These are phyloP conservation scores for Lodderomyces margitis DNA, from an alignment of 1,139 yeast genomes.

Conservation along the genomic window DNA sequence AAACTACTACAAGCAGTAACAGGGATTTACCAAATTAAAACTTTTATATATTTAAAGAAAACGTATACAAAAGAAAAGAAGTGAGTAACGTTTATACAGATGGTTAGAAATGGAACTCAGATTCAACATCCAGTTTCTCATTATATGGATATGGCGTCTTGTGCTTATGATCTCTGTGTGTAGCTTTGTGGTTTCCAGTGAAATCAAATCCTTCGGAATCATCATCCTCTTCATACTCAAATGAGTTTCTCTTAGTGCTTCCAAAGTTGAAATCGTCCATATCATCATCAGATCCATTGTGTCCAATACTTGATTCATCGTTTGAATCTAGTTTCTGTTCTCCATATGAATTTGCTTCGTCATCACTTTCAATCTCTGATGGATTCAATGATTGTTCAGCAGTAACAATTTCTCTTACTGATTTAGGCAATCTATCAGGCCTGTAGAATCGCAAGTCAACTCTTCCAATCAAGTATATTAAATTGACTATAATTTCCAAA, in stretches of 20 bases:
- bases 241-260: neutral
- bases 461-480: slow-evolving; percentile 58
- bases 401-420: slow-evolving; percentile 40
- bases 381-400: slow-evolving; percentile 36
- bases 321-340: neutral
- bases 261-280: slow-evolving; percentile 6
- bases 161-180: neutral
- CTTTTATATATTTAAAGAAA: too few species aligned
- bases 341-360: slow-evolving; percentile 4
- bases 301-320: slow-evolving; percentile 3
- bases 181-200: neutral
- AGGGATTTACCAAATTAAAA: too few species aligned
- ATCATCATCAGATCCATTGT: slow-evolving; percentile 8
- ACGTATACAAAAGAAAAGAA: too few species aligned
- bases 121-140: slow-evolving; percentile 11
- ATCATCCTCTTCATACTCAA: slow-evolving; percentile 6
- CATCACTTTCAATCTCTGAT: slow-evolving; percentile 13
- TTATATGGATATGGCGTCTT: slow-evolving; percentile 12
- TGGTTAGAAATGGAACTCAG: slow-evolving; percentile 14
- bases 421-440: slow-evolving; percentile 55
- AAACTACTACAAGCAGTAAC: too few species aligned
- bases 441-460: slow-evolving; percentile 77
- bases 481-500: slow-evolving; percentile 55
- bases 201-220: slow-evolving; percentile 13
- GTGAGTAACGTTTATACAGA: neutral